These are phyloP conservation scores for Aspergillus ruber DNA, from an alignment of 2,329 filamentous ascomycete species.

Conservation along the genomic window DNA sequence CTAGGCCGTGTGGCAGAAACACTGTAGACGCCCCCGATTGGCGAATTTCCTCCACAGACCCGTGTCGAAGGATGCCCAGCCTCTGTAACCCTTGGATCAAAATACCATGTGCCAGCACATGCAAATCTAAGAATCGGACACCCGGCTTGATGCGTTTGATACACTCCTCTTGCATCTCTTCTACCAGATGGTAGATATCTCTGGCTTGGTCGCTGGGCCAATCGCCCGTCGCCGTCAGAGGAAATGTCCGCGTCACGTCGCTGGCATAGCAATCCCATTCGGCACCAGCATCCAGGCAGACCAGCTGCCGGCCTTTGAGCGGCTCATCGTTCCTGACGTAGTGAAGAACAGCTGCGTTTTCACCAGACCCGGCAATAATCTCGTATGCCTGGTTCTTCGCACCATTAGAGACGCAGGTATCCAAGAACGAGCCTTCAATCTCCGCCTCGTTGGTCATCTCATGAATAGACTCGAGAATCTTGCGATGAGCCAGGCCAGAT, in stretches of 20 bases:
- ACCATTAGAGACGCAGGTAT: conserved; percentile 66
- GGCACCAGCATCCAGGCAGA: conserved; percentile 77
- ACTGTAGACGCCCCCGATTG: conserved; percentile 31
- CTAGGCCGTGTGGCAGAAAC: conserved; percentile 45
- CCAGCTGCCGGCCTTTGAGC: conserved; percentile 64
- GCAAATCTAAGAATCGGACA: conserved; percentile 73
- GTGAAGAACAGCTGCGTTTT: conserved; percentile 77
- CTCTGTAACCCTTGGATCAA: conserved; percentile 72
- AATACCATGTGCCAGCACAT: conserved; percentile 70
- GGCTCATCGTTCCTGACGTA: conserved; percentile 74
- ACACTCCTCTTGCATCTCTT: conserved; percentile 77
- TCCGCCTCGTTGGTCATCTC: conserved; percentile 70
- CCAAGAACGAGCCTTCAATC: conserved; percentile 73
- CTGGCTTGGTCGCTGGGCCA: conserved; percentile 57
- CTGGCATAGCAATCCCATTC: conserved; percentile 69
- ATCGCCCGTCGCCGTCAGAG: conserved; percentile 57
- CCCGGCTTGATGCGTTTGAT: conserved; percentile 67
- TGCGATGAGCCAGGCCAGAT: conserved; percentile 60
- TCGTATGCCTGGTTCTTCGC: conserved; percentile 81
- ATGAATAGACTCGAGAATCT: conserved; percentile 55
- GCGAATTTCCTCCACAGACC: conserved; percentile 47
- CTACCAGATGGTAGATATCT: conserved; percentile 74
- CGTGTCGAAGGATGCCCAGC: conserved; percentile 66
- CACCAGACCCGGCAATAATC: conserved; percentile 75
- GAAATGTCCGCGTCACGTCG: conserved; percentile 78